Evolutionary conservation across 805 yeast genomes (phyloP), one percentile per base, ranked within the genome.

Genomic region (Kockiozyma suomiensis): DNA sequence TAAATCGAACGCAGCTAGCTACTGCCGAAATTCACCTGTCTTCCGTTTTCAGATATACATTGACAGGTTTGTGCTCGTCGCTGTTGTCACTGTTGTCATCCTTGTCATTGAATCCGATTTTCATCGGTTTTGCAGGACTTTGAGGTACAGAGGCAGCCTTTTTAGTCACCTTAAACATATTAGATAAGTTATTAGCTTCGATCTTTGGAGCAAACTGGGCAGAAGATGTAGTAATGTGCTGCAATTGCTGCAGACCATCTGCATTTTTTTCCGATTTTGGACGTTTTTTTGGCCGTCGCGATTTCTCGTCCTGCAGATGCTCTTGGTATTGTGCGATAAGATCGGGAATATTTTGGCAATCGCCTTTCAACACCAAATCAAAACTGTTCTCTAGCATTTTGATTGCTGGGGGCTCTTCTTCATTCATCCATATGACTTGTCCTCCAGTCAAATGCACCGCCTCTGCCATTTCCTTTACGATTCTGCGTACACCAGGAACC

Each of bases 401-500:
- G 12, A 40, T 23, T 17, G 68, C 66, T 1, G 68, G 67, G 8
- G 69, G 69, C 13, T 62, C 63, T 50, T 78, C 78, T 48, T 85
- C 88, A 67, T 85, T 85, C 21, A 85, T 69, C 86, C 88, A 86
- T 3, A 85, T 78, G 1, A 85, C 82, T 59, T 81, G 79, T 0
- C 90, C 89, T 52, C 78, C 81, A 25, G 79, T 77, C 1, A 83
- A 76, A 65, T 81, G 85, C 2, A 85, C 84, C 5, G 81, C 79
- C 59, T 78, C 78, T 1, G 86, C 79, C 76, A 86, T 76, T 66
- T 85, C 88, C 64, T 79, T 81, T 7, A 84, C 86, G 47, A 86
- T 70, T 58, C 85, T 75, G 66, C 82, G 74, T 8, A 86, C 90
- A 1, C 90, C 90, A 0, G 90, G 90, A 28, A 91, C 91, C 69